Evolutionary conservation across 805 yeast species (phyloP).

Genomic region (Isabelozyma pseudorhagii): DNA sequence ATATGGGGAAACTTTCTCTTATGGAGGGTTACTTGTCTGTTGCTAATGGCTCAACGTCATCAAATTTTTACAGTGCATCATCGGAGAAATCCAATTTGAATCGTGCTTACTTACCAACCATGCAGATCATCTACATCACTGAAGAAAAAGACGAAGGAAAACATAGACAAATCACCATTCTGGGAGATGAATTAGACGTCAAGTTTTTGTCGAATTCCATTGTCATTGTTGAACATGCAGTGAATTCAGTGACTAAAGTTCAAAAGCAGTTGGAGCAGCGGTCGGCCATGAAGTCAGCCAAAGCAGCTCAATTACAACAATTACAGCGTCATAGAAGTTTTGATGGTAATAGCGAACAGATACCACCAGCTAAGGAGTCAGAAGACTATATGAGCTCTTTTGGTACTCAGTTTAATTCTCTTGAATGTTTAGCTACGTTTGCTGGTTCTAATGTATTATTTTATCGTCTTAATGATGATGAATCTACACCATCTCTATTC

Average conservation of each 20-base stretch:
- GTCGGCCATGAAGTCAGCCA: conserved; percentile 2
- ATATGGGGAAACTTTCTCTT: conserved; percentile 64
- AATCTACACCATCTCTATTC: conserved; percentile 48
- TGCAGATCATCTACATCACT: conserved; percentile 53
- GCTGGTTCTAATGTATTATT: conserved; percentile 66
- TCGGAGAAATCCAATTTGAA: conserved; percentile 50
- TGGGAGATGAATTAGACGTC: conserved; percentile 71
- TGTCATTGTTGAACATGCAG: conserved; percentile 48
- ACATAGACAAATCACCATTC: conserved; percentile 48
- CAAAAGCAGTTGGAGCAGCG: conserved; percentile 30
- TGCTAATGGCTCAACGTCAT: conserved; percentile 57
- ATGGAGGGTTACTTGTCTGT: conserved; percentile 68
- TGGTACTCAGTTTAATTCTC: conserved; percentile 27
- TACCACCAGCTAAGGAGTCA: conserved; percentile 1
- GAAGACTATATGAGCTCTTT: conserved; percentile 7
- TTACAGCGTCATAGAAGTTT: background rate
- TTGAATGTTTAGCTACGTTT: conserved; percentile 54
- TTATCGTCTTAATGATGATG: conserved; percentile 42
- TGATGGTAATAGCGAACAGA: conserved; percentile 4
- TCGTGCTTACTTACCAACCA: conserved; percentile 65
- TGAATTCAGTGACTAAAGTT: conserved; percentile 45
- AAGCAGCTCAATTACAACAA: background rate
- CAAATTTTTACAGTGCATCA: conserved; percentile 45
- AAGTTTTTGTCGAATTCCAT: conserved; percentile 57
- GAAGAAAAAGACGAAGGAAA: conserved; percentile 24